Conservation (phyloP, 2,329 filamentous ascomycete species). For the Neopestalotiopsis sp. region DNA sequence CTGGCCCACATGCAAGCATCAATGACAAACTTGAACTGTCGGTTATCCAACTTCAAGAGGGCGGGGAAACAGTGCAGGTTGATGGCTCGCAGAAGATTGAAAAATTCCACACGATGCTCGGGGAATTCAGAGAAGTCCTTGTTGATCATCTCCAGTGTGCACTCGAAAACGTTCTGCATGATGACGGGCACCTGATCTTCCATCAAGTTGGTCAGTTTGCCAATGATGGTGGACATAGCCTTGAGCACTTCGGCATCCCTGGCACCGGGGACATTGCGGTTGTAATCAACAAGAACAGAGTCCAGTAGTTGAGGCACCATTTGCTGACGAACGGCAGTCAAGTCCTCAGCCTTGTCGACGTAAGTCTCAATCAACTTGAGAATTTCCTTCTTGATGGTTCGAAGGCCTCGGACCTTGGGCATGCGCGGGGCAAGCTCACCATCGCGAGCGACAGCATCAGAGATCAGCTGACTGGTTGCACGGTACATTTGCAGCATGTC, state of each 20-base stretch:
- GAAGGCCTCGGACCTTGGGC: constrained; percentile 90
- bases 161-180: constrained; percentile 98
- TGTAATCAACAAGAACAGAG: constrained; percentile 93
- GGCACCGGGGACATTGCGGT: constrained; percentile 93
- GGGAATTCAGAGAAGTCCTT: constrained; percentile 99
- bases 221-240: constrained; percentile 97
- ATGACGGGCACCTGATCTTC: constrained; percentile 97
- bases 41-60: constrained; percentile 89
- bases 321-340: constrained; percentile 89
- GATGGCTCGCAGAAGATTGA: constrained; percentile 94
- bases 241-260: constrained; percentile 96
- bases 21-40: constrained; percentile 99
- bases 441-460: constrained; percentile 85
- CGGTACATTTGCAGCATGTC: constrained; percentile 99
- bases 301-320: constrained; percentile 97
- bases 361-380: constrained; percentile 98
- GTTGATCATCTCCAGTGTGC: constrained; percentile 99
- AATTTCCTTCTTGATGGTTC: constrained; percentile 99
- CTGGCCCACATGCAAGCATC: constrained; percentile 99
- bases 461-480: constrained; percentile 94
- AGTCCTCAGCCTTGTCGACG: constrained; percentile 95
- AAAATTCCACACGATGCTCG: constrained; percentile 99
- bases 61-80: constrained; percentile 97
- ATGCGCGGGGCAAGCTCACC: constrained; percentile 97
- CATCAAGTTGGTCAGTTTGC: constrained; percentile 94